Conservation (phyloP, 257 asterid species). For the Schizonepeta tenuifolia region DNA sequence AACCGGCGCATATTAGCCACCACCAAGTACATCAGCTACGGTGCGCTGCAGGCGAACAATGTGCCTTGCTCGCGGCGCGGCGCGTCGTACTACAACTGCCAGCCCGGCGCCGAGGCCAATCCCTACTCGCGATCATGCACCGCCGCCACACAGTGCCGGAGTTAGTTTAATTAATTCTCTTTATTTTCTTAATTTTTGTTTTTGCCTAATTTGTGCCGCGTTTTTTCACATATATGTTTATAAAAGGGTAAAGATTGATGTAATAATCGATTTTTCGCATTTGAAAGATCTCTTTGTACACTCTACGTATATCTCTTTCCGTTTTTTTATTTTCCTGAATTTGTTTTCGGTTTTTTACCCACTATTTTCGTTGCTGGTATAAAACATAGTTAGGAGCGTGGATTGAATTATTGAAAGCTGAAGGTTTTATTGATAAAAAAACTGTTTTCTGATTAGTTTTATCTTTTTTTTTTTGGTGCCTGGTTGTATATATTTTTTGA, state of each 20-base stretch:
- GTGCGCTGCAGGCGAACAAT: constrained; percentile 75
- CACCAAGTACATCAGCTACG: constrained; percentile 79
- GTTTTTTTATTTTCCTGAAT: neutral
- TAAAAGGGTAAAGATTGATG: constrained; percentile 28
- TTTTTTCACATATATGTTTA: constrained; percentile 11
- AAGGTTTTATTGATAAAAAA: neutral
- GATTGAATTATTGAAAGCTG: neutral
- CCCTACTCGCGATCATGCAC: constrained; percentile 79
- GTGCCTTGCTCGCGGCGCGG: constrained; percentile 81
- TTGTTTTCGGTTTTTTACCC: neutral
- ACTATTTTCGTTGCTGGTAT: neutral
- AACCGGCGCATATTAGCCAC: constrained; percentile 73
- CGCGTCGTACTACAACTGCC: constrained; percentile 91
- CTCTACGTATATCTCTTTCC: neutral
- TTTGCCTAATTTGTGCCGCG: neutral
- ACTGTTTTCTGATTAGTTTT: neutral
- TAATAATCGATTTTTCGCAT: constrained; percentile 36
- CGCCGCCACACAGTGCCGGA: constrained; percentile 82
- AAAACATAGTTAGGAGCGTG: neutral
- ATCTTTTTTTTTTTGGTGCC: neutral
- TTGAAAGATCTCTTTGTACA: constrained; percentile 30
- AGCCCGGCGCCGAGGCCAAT: constrained; percentile 76
- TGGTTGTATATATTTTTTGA: neutral
- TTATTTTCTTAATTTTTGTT: neutral
- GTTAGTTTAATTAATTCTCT: constrained; percentile 32